Percentiles rank a stretch among this genome's conserved stretches.
Evolutionary conservation across 2,329 filamentous ascomycete genomes (phyloP).

Genomic region (Cercospora janseana): DNA sequence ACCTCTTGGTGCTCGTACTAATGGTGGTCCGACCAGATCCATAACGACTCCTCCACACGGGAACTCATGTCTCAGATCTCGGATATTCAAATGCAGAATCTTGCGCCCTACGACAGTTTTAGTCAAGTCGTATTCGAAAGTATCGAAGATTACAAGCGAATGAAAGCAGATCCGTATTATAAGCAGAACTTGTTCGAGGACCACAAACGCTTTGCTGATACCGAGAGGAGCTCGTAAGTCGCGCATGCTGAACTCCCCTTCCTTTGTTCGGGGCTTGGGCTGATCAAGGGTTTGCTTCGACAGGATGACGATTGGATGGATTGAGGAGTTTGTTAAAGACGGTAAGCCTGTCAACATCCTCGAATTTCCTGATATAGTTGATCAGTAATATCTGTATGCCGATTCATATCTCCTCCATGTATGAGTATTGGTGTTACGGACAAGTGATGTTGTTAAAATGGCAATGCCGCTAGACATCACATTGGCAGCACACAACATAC

Average conservation of each 20-base stretch:
- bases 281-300: background rate
- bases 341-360: too few relatives aligned
- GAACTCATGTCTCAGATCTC: constrained; percentile 44
- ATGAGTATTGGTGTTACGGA: too few relatives aligned
- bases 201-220: constrained; percentile 53
- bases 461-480: too few relatives aligned
- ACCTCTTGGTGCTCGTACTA: too few relatives aligned
- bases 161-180: constrained; percentile 53
- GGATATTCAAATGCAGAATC: constrained; percentile 49
- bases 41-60: constrained; percentile 41
- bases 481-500: too few relatives aligned
- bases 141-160: constrained; percentile 48
- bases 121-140: constrained; percentile 49
- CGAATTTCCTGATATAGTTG: too few relatives aligned
- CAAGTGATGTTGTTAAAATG: too few relatives aligned
- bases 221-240: constrained; percentile 43
- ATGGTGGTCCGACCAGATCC: too few relatives aligned
- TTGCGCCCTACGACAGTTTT: constrained; percentile 53
- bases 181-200: constrained; percentile 46
- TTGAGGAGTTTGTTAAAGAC: constrained; percentile 44
- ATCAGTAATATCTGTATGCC: too few relatives aligned
- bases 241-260: background rate
- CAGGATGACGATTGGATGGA: constrained; percentile 51
- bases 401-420: too few relatives aligned
- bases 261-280: background rate